Base-by-base conservation (phyloP, 805 yeast genomes). In the Starmerella riodocensis region DNA sequence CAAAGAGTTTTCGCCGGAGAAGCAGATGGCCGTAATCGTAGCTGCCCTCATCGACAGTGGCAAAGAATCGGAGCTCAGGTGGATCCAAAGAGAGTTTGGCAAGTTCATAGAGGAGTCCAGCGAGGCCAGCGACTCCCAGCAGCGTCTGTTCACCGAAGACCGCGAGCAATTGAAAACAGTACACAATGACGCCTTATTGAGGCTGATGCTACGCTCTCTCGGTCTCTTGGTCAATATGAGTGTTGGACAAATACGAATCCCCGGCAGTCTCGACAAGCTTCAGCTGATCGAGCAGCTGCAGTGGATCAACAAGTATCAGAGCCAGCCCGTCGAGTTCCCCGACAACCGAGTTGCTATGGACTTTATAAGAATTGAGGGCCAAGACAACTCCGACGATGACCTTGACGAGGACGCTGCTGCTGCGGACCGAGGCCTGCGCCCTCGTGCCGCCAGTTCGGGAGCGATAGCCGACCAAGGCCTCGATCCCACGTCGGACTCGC, bases 1-100 rank as follows among this genome's bases (percentile, higher is more conserved):
- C 2, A 40, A 37, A 8, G 54, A 51, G 17, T 34, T 52, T 7
- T 45, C 48, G 7, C 40, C 62, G 12, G 75, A 73, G 30, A 72
- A 69, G 35, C 66, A 71, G 41, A 54, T 70, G 14, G 68, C 71
- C 21, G 62, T 74, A 14, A 49, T 73, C 30, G 69, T 74, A 4
- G 69, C 73, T 20, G 64, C 70, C 6, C 52, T 75, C 34, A 54
- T 65, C 30, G 65, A 63, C 38, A 65, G 66, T 41, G 74, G 67
- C 17, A 65, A 67, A 43, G 53, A 52, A 25, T 54, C 57, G 0
- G 49, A 66, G 4, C 52, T 78, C 13, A 63, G 64, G n/a, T 65
- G 70, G 66, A 43, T 74, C 13, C 52, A 60, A 3, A 50, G 55
- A 4, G 66, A 63, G 17, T 46, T 73, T 28, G 59, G 56, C 29